These are phyloP conservation scores for Cephaloascus albidus DNA, from an alignment of 805 yeast genomes.

Conservation along the genomic window DNA sequence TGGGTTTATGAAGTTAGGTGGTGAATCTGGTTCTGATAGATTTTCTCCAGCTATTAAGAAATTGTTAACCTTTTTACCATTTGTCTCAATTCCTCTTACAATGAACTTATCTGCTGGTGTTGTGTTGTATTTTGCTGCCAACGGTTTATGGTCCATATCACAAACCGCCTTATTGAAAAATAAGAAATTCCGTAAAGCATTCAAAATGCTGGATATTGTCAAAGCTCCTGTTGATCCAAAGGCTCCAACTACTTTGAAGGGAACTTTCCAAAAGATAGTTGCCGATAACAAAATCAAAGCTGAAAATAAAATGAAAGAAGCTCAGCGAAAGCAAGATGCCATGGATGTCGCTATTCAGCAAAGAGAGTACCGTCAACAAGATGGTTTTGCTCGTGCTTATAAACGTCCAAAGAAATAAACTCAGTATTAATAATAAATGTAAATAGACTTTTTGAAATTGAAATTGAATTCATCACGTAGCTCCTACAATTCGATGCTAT, in stretches of 20 bases:
- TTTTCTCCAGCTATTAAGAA: slow-evolving; percentile 55
- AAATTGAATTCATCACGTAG: too few relatives aligned
- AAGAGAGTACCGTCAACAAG: not conserved
- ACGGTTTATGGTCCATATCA: slow-evolving; percentile 62
- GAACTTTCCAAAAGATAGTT: not conserved
- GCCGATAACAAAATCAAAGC: not conserved
- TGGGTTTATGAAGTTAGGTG: slow-evolving; percentile 73
- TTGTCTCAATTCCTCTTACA: slow-evolving; percentile 80
- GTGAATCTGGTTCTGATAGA: slow-evolving; percentile 77
- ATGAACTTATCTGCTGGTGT: slow-evolving; percentile 81
- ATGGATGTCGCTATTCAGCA: not conserved
- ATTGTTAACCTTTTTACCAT: slow-evolving; percentile 64
- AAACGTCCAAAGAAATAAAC: not conserved
- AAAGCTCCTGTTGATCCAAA: slow-evolving; percentile 29
- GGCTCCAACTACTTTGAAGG: not conserved
- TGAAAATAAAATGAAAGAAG: not conserved
- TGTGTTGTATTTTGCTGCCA: slow-evolving; percentile 75
- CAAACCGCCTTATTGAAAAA: slow-evolving; percentile 65
- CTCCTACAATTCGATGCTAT: too few relatives aligned
- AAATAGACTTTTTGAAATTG: not conserved
- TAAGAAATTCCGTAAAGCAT: slow-evolving; percentile 42
- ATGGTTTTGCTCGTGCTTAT: not conserved
- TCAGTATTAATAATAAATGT: not conserved
- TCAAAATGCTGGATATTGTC: slow-evolving; percentile 54
- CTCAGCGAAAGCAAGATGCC: not conserved